Percentiles rank a stretch among this genome's conserved stretches.
These are phyloP conservation scores for Fraxinus quadrangulata DNA, from an alignment of 257 asterid genomes.

Conservation along the genomic window DNA sequence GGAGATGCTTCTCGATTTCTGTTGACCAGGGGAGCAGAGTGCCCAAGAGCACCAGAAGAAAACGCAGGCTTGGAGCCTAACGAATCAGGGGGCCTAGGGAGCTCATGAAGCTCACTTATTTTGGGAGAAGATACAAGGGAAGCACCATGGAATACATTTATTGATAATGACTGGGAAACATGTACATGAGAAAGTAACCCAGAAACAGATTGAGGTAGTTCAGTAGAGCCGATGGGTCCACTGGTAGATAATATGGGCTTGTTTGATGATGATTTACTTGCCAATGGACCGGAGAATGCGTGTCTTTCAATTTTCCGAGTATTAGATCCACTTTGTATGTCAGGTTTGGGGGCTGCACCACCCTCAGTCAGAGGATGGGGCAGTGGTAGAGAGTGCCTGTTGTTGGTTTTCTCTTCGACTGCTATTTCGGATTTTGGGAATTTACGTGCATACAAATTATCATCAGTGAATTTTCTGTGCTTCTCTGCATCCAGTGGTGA, in stretches of 20 bases:
- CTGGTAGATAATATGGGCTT: constrained; percentile 49
- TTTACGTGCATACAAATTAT: constrained; percentile 37
- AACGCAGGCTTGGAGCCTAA: constrained; percentile 46
- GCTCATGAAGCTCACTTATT: constrained; percentile 93
- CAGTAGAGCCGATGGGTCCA: constrained; percentile 62
- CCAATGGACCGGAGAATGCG: constrained; percentile 83
- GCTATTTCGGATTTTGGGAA: constrained; percentile 44
- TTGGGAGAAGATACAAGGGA: constrained; percentile 74
- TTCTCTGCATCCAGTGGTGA: constrained; percentile 73
- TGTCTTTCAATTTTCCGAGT: constrained; percentile 47
- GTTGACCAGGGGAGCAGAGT: constrained; percentile 76
- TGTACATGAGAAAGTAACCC: constrained; percentile 52
- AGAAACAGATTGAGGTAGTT: constrained; percentile 47
- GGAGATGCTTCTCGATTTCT: constrained; percentile 70
- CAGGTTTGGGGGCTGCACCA: constrained; percentile 44
- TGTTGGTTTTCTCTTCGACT: constrained; percentile 48
- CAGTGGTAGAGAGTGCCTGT: constrained; percentile 62
- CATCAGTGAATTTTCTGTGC: constrained; percentile 48
- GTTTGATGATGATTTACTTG: constrained; percentile 72
- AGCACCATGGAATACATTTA: constrained; percentile 50
- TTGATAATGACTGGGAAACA: constrained; percentile 41
- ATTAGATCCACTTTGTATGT: constrained; percentile 52
- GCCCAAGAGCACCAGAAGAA: constrained; percentile 47
- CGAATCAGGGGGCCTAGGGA: constrained; percentile 94
- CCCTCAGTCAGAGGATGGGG: constrained; percentile 73